phyloP scores from a whole-genome alignment of 2,329 filamentous ascomycete genomes.

The Cytospora leucostoma region DNA sequence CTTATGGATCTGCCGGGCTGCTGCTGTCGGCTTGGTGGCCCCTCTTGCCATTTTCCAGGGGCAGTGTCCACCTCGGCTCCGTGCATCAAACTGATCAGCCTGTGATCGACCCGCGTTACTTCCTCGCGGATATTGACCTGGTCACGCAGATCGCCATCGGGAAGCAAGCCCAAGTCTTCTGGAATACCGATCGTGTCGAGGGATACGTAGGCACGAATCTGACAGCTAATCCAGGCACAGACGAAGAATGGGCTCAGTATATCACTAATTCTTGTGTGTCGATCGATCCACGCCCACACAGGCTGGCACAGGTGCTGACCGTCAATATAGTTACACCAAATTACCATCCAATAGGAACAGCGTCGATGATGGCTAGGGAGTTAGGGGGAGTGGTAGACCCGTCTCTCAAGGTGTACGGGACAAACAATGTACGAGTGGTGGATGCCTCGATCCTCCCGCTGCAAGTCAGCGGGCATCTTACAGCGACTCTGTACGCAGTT shows the following conservation, averaged over 20 bases:
- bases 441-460: slow-evolving; percentile 52
- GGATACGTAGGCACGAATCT: slow-evolving; percentile 26
- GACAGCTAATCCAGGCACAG: slow-evolving; percentile 7
- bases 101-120: slow-evolving; percentile 40
- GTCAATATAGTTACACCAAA: slow-evolving; percentile 6
- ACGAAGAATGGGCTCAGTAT: slow-evolving; percentile 14
- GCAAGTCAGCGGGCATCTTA: slow-evolving; percentile 48
- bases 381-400: slow-evolving; percentile 47
- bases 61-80: slow-evolving; percentile 44
- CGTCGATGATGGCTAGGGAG: slow-evolving; percentile 27
- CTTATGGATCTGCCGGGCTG: slow-evolving; percentile 35
- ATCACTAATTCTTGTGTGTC: slow-evolving; percentile 9
- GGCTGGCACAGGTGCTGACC: not conserved
- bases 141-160: slow-evolving; percentile 34
- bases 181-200: slow-evolving; percentile 35
- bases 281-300: too few relatives aligned
- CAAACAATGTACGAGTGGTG: slow-evolving; percentile 47
- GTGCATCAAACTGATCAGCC: slow-evolving; percentile 40
- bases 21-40: slow-evolving; percentile 42
- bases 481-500: slow-evolving; percentile 53
- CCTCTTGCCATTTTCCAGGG: slow-evolving; percentile 43
- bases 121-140: slow-evolving; percentile 41
- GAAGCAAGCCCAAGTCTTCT: slow-evolving; percentile 37
- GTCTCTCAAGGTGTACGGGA: slow-evolving; percentile 47
- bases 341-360: slow-evolving; percentile 30